Base-by-base conservation (phyloP, 495 filamentous ascomycete species). In the Terfezia boudieri region DNA sequence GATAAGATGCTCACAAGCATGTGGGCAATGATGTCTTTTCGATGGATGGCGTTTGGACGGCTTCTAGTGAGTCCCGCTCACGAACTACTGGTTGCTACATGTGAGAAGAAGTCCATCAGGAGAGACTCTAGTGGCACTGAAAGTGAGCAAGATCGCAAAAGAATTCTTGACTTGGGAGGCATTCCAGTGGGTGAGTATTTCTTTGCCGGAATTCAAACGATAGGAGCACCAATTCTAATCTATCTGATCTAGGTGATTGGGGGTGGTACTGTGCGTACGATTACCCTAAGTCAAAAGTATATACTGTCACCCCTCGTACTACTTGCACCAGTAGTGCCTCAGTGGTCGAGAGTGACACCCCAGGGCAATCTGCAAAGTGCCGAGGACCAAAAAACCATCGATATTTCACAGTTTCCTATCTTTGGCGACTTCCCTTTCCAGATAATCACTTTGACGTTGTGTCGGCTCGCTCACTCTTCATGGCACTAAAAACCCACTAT, bases 371-470 rank as follows among this genome's bases (percentile, higher is more conserved):
- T 49, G 55, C 57, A 43, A 60, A 56, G 43, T 59, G 54, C 61
- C 74, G 80, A 41, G 87, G 89, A 12, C 90, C 92, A 0, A 68
- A 75, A 36, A 98, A 98, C 66, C 89, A 96, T 70, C 80, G 81
- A 46, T 80, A 80, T 54, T 74, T 92, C 16, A 76, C 77, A 32
- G 82, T 94, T 6, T 68, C 78, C 10, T 74, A 78, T 9, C 72
- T 92, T 7, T 86, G 80, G 71, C 75, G 77, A 55, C 76, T 98
- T 0, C 90, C 90, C 11, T 98, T 95, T 71, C 78, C 76, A 12
- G 78, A 85, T 60, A 78, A 82, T 59, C 81, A 92, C 67, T 98
- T 98, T 62, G 87, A 94, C 61, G 78, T 94, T 43, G 78, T 98
- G 64, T 93, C 84, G 6, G 83, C 88, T 4, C 86, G 89, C n/a